phyloP scores from a whole-genome alignment of 2,329 filamentous ascomycete species.

The Fusarium sp. region DNA sequence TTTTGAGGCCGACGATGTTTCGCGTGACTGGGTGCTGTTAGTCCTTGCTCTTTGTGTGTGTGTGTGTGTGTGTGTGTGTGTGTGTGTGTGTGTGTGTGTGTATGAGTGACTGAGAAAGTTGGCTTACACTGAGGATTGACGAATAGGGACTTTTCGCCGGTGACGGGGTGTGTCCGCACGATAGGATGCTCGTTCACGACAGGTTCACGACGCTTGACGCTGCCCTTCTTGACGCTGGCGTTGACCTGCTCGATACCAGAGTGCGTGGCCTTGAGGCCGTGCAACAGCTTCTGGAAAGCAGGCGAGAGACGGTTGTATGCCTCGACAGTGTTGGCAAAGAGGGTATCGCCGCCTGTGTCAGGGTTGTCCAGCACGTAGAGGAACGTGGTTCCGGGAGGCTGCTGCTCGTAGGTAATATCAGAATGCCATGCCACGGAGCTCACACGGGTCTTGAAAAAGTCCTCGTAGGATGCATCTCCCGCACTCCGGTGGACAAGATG shows the following conservation, averaged over 20 bases:
- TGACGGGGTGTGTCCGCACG: constrained; percentile 81
- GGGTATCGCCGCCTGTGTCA: constrained; percentile 80
- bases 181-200: constrained; percentile 79
- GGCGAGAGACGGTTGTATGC: constrained; percentile 85
- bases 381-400: constrained; percentile 91
- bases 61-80: no score
- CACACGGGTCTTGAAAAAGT: constrained; percentile 73
- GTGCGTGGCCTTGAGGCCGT: constrained; percentile 82
- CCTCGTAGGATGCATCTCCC: constrained; percentile 56
- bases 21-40: constrained; percentile 69
- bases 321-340: constrained; percentile 81
- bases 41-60: fast-evolving
- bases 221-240: constrained; percentile 70
- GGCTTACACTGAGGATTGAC: constrained; percentile 82
- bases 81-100: no score
- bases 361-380: constrained; percentile 87
- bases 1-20: constrained; percentile 82
- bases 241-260: constrained; percentile 84
- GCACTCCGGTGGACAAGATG: constrained; percentile 80
- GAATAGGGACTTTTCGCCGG: constrained; percentile 84
- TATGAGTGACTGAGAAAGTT: no score
- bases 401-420: constrained; percentile 86
- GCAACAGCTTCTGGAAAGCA: constrained; percentile 79
- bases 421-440: constrained; percentile 90
- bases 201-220: constrained; percentile 78